phyloP scores from a whole-genome alignment of 495 filamentous ascomycete species.

The Polyplosphaeria fusca region DNA sequence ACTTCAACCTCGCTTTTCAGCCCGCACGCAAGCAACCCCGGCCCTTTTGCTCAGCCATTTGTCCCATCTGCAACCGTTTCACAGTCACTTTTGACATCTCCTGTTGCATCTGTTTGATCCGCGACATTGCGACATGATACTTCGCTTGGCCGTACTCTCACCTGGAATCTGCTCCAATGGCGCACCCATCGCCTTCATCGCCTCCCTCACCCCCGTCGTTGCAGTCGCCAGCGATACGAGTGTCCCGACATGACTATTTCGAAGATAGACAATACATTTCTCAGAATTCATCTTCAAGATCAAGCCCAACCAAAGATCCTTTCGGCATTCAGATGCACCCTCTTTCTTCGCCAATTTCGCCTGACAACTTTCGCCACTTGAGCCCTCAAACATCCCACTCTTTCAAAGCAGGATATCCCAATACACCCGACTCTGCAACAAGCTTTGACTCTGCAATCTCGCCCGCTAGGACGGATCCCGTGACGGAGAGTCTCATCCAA shows the following conservation, averaged over 20 bases:
- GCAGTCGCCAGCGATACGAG: not conserved
- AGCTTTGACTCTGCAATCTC: conserved; percentile 1
- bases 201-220: not conserved
- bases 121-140: too few relatives aligned
- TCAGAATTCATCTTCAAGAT: not conserved
- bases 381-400: not conserved
- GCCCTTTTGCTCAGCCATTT: too few relatives aligned
- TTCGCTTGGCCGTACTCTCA: too few relatives aligned
- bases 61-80: too few relatives aligned
- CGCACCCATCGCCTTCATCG: too few relatives aligned
- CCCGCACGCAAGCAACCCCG: too few relatives aligned
- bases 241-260: not conserved
- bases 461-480: conserved; percentile 20
- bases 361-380: conserved; percentile 3
- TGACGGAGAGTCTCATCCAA: conserved; percentile 20
- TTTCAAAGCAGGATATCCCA: not conserved
- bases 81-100: too few relatives aligned
- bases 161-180: too few relatives aligned
- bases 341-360: not conserved
- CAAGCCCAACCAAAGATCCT: not conserved
- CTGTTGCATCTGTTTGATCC: too few relatives aligned
- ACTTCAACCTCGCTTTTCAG: too few relatives aligned
- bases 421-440: conserved; percentile 6
- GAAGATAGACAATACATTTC: not conserved
- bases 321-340: conserved; percentile 11